Conservation (phyloP, 2,329 filamentous ascomycete genomes). For the Clarireedia hainanense region DNA sequence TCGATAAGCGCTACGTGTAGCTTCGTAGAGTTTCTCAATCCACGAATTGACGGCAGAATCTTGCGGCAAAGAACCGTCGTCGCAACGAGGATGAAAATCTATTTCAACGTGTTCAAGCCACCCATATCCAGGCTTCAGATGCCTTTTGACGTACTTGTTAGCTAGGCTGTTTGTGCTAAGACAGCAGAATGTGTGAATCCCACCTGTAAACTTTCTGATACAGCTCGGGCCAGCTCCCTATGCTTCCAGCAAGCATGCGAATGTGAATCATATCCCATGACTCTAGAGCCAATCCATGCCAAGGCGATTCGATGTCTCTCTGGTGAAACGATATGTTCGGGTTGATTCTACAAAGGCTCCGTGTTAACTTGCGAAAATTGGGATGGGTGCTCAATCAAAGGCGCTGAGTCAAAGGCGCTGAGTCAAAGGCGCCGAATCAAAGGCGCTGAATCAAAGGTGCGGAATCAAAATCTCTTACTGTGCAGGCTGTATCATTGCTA, state of each 20-base stretch:
- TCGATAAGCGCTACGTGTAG: constrained; percentile 57
- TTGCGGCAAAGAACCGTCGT: constrained; percentile 52
- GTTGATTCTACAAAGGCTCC: constrained; percentile 49
- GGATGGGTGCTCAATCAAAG: not conserved
- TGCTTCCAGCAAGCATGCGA: constrained; percentile 69
- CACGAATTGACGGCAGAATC: constrained; percentile 57
- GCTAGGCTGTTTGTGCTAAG: not conserved
- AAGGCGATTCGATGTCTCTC: constrained; percentile 71
- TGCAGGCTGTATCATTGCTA: constrained; percentile 53
- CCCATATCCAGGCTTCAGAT: constrained; percentile 68
- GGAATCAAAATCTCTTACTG: constrained; percentile 32
- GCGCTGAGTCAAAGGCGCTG: no score
- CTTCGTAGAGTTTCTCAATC: constrained; percentile 60
- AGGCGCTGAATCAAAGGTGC: no score
- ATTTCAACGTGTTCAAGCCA: constrained; percentile 85
- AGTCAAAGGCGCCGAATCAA: no score
- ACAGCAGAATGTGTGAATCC: constrained; percentile 22
- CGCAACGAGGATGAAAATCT: constrained; percentile 68
- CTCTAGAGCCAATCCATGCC: constrained; percentile 41
- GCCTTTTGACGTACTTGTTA: constrained; percentile 39
- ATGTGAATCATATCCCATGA: constrained; percentile 68
- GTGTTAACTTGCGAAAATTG: not conserved
- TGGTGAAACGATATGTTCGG: constrained; percentile 60
- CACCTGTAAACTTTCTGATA: constrained; percentile 65
- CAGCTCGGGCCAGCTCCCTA: constrained; percentile 65